These are phyloP conservation scores for Colletotrichum sp. DNA, from an alignment of 2,329 filamentous ascomycete species.

Conservation along the genomic window DNA sequence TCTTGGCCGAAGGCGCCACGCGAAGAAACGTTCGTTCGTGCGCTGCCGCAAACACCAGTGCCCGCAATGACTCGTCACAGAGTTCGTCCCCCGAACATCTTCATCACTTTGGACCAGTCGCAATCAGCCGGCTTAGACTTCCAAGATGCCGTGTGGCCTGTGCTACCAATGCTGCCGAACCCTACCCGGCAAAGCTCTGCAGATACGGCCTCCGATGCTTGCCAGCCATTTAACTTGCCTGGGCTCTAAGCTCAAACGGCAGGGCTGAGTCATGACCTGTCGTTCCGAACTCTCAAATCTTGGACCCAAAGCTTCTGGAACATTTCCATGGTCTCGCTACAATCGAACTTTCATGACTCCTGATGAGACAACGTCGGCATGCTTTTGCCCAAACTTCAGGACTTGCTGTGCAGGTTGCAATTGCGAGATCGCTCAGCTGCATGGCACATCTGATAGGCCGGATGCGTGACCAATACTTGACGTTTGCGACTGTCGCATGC, in stretches of 20 bases:
- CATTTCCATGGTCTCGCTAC: not conserved
- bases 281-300: not conserved
- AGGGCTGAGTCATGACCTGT: constrained; percentile 20
- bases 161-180: not conserved
- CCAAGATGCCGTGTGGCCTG: constrained; percentile 11
- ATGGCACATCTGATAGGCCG: not conserved
- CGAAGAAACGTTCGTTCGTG: constrained; percentile 9
- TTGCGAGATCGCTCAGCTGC: not conserved
- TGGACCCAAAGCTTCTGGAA: constrained; percentile 16
- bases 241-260: constrained; percentile 1
- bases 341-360: not conserved
- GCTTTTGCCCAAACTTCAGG: not conserved
- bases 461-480: not conserved
- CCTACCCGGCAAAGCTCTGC: not conserved
- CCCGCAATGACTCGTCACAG: constrained; percentile 13
- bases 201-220: not conserved
- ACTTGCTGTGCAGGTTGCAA: not conserved
- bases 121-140: constrained; percentile 18
- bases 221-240: not conserved
- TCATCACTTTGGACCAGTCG: constrained; percentile 17
- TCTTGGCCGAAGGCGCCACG: not conserved
- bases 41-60: not conserved
- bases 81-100: constrained; percentile 11
- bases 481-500: not conserved
- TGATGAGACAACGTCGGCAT: not conserved